Conservation (phyloP, 2,329 filamentous ascomycete species). For the Sarocladium kiliense region DNA sequence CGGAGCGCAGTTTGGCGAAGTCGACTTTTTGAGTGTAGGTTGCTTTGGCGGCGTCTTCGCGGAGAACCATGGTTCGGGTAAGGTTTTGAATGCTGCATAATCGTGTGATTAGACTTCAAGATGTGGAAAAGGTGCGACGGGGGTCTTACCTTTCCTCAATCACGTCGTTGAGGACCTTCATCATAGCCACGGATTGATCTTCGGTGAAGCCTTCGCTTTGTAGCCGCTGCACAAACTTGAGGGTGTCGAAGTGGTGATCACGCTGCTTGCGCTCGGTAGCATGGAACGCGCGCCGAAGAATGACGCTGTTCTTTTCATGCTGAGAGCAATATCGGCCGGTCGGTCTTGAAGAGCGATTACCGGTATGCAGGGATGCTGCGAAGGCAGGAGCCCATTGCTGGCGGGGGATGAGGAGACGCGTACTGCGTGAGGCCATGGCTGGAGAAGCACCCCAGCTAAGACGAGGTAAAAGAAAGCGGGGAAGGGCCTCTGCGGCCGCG, state of each 20-base stretch:
- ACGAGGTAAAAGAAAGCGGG: constrained; percentile 49
- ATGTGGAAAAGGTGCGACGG: too few relatives aligned
- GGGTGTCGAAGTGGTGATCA: constrained; percentile 96
- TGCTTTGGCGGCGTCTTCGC: constrained; percentile 83
- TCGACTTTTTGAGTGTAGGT: constrained; percentile 88
- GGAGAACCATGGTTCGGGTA: constrained; percentile 94
- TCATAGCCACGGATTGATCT: constrained; percentile 94
- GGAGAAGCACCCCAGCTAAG: constrained; percentile 44
- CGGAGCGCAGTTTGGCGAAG: constrained; percentile 93
- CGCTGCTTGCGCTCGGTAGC: constrained; percentile 52
- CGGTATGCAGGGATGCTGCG: constrained; percentile 9
- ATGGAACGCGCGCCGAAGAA: constrained; percentile 55
- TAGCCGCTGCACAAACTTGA: constrained; percentile 91
- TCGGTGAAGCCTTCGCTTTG: constrained; percentile 92
- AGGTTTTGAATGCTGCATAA: constrained; percentile 82
- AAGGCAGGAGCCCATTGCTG: constrained; percentile 14
- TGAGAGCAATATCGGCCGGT: constrained; percentile 1
- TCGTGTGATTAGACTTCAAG: too few relatives aligned
- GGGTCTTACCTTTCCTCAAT: constrained; percentile 84
- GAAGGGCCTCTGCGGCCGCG: constrained; percentile 35
- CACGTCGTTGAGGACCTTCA: constrained; percentile 93
- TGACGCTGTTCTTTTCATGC: constrained; percentile 14
- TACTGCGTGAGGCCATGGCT: constrained; percentile 19
- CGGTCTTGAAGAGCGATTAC: constrained; percentile 8
- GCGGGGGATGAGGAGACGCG: constrained; percentile 20